These are phyloP conservation scores for Cucumis melo DNA, from an alignment of 306 rosid species.

Conservation along the genomic window DNA sequence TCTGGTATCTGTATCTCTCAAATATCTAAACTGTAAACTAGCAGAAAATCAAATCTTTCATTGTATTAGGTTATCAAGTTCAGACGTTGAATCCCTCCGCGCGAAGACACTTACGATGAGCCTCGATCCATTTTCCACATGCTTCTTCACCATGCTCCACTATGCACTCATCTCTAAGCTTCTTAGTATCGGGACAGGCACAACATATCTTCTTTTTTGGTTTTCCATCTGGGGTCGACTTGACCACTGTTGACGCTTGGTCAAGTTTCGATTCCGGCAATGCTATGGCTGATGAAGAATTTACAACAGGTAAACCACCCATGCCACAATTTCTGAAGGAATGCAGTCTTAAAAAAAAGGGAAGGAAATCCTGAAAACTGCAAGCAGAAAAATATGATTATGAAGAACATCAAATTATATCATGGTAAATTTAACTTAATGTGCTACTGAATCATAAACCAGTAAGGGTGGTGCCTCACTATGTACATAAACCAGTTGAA, in stretches of 20 bases:
- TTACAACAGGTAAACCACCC: conserved; percentile 36
- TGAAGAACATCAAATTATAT: background rate
- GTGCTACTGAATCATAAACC: background rate
- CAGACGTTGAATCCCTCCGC: conserved; percentile 77
- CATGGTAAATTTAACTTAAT: background rate
- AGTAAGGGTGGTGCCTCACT: no score
- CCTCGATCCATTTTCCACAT: conserved; percentile 82
- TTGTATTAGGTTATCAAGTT: background rate
- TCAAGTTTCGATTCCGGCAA: conserved; percentile 15
- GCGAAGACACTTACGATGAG: conserved; percentile 71
- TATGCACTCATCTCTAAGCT: conserved; percentile 75
- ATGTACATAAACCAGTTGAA: no score
- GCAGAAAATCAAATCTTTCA: background rate
- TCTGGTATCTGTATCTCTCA: background rate
- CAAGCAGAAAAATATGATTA: background rate
- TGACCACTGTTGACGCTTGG: conserved; percentile 1
- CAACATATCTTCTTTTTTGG: conserved; percentile 84
- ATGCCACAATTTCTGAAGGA: conserved; percentile 10
- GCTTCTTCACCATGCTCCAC: conserved; percentile 81
- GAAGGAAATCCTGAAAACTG: background rate
- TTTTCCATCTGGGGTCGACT: conserved; percentile 26
- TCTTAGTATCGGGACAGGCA: conserved; percentile 75
- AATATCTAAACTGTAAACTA: background rate
- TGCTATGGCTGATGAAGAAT: conserved; percentile 22
- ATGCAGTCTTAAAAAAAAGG: background rate